Evolutionary conservation across 257 asterid genomes (phyloP), one percentile per base, ranked within the genome.

Genomic region (Misopates orontium): DNA sequence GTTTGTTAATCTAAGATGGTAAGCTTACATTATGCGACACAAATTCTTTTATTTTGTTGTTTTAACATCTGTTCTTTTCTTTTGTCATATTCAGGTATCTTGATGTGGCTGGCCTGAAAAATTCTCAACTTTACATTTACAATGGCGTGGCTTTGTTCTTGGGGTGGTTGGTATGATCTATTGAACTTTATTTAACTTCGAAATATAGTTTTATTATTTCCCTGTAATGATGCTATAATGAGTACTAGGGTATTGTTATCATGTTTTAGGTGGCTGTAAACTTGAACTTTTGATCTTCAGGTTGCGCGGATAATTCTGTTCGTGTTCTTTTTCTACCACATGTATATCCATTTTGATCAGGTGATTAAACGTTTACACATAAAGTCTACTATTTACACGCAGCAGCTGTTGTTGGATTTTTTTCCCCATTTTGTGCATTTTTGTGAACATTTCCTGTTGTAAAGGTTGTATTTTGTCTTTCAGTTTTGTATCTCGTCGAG

Each of bases 1-100:
- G 8, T 90, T 82, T 72, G 90, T 93, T 62, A 93, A 93, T 75
- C 71, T 89, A 36, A 85, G 99, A 93, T 93, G 99, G 99, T 89
- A 75, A 77, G 79, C 40, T 28, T 60, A 41, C 56, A 64, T 36
- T 36, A 36, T 5, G 12, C 55, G 41, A 65, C 60, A 25, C 39
- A 54, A 67, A 28, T 57, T 68, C 40, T 32, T 41, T 36, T 14
- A 18, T 59, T 56, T 66, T 48, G 40, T 50, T 20, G 28, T 39
- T 70, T 54, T 12, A 13, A 58, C 64, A 18, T 66, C 32, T 13
- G 47, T 40, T 66, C 55, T 54, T 61, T 23, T 67, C 63, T 52
- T 58, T 73, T 36, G 18, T 28, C 67, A 36, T 42, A 7, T 77
- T 71, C 75, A 93, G 99, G 97, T 78, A 80, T 76, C 80, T 93